Conservation (phyloP, 2,329 filamentous ascomycete genomes). For the Neonectria magnoliae region DNA sequence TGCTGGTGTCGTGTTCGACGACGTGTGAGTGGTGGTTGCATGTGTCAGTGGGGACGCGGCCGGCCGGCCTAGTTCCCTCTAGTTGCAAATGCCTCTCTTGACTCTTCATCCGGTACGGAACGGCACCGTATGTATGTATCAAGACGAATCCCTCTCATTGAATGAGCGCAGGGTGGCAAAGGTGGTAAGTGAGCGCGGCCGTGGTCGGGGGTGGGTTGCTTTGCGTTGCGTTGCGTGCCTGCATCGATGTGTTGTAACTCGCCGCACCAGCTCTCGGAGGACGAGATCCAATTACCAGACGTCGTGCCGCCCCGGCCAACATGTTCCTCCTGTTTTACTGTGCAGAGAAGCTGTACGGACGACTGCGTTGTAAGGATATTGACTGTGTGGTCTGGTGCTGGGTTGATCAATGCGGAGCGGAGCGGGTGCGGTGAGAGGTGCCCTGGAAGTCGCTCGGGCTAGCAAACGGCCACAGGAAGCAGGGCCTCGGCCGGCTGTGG, state of each 20-base stretch:
- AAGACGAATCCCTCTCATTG: neutral
- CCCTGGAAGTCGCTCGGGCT: neutral
- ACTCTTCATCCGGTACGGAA: neutral
- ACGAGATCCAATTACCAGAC: conserved; percentile 15
- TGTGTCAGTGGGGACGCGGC: conserved; percentile 4
- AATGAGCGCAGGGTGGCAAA: neutral
- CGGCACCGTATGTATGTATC: neutral
- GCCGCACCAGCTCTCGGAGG: conserved; percentile 11
- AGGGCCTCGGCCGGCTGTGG: conserved; percentile 1
- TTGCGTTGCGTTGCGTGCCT: conserved; percentile 4
- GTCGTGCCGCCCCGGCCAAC: conserved; percentile 2
- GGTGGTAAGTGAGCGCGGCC: neutral
- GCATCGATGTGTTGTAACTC: conserved; percentile 27
- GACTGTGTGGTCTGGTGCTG: neutral
- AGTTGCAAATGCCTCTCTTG: conserved; percentile 1
- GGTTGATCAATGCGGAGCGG: conserved; percentile 9
- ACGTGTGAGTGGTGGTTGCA: conserved; percentile 13
- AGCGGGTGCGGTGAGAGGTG: conserved; percentile 22
- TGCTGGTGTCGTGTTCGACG: conserved; percentile 17
- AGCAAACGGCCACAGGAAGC: conserved; percentile 2
- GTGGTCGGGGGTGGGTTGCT: neutral
- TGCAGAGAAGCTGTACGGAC: neutral
- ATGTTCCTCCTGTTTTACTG: neutral
- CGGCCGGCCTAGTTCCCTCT: neutral
- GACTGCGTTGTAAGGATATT: neutral